Conservation (phyloP, 2,329 filamentous ascomycete genomes). For the Stagonosporopsis cucurbitacearum region DNA sequence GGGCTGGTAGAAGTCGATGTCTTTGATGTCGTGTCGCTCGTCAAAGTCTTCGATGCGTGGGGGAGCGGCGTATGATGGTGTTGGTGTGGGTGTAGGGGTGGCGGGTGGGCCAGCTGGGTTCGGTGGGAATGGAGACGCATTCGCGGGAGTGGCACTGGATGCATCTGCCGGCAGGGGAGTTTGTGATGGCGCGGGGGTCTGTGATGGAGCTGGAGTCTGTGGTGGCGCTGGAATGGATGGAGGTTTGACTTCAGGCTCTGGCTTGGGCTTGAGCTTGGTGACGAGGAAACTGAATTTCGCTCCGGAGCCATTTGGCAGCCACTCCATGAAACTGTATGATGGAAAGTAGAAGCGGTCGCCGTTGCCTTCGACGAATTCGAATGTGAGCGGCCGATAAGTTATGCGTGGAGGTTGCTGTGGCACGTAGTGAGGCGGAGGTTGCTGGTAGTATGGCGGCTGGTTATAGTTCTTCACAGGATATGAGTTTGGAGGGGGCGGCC, state of each 20-base stretch:
- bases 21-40: slow-evolving; percentile 54
- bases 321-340: slow-evolving; percentile 77
- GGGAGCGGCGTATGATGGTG: slow-evolving; percentile 31
- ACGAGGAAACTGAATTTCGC: slow-evolving; percentile 79
- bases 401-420: slow-evolving; percentile 51
- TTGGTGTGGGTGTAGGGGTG: slow-evolving; percentile 24
- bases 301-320: slow-evolving; percentile 64
- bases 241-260: slow-evolving; percentile 49
- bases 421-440: slow-evolving; percentile 35
- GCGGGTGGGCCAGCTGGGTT: slow-evolving; percentile 13
- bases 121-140: slow-evolving; percentile 12
- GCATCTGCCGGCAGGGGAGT: slow-evolving; percentile 7
- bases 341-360: slow-evolving; percentile 82
- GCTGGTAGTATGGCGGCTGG: slow-evolving; percentile 30
- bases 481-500: slow-evolving; percentile 29
- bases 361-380: slow-evolving; percentile 50
- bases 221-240: slow-evolving; percentile 38
- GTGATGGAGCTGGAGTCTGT: slow-evolving; percentile 10
- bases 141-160: neutral
- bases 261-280: slow-evolving; percentile 66
- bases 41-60: slow-evolving; percentile 47
- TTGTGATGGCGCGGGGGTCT: slow-evolving; percentile 37
- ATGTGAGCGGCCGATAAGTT: slow-evolving; percentile 51
- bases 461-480: slow-evolving; percentile 27
- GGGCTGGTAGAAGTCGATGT: slow-evolving; percentile 68